Conservation (phyloP, 306 rosid genomes). For the Dryas drummondii region DNA sequence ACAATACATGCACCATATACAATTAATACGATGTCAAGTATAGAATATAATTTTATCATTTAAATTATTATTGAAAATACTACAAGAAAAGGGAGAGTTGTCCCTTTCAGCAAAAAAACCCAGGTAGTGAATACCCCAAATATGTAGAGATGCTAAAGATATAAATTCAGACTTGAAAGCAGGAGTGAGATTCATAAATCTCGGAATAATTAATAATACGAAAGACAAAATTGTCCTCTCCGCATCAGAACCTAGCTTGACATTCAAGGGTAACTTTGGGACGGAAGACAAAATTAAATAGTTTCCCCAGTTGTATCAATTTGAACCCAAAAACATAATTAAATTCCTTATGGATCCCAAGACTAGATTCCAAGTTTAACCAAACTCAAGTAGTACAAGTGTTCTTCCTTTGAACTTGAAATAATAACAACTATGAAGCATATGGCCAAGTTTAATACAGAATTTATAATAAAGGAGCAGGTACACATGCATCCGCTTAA, state of each 20-base stretch:
- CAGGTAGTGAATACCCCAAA: neutral
- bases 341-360: neutral
- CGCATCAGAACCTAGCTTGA: neutral
- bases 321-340: neutral
- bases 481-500: neutral
- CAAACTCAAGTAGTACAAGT: neutral
- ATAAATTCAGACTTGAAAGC: neutral
- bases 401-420: neutral
- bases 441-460: neutral
- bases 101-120: conserved; percentile 1
- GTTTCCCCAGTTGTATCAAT: neutral
- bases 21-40: conserved; percentile 18
- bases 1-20: conserved; percentile 18
- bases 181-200: neutral
- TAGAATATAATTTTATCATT: neutral
- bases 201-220: neutral
- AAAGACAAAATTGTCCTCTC: neutral
- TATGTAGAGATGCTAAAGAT: neutral
- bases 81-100: neutral
- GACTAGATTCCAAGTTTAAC: neutral
- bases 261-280: neutral
- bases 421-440: neutral
- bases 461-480: neutral
- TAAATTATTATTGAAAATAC: neutral
- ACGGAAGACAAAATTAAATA: neutral